Percentiles rank a stretch among this genome's conserved stretches.
These are phyloP conservation scores for Yamadazyma atlantica DNA, from an alignment of 1,139 yeast genomes.

Conservation along the genomic window DNA sequence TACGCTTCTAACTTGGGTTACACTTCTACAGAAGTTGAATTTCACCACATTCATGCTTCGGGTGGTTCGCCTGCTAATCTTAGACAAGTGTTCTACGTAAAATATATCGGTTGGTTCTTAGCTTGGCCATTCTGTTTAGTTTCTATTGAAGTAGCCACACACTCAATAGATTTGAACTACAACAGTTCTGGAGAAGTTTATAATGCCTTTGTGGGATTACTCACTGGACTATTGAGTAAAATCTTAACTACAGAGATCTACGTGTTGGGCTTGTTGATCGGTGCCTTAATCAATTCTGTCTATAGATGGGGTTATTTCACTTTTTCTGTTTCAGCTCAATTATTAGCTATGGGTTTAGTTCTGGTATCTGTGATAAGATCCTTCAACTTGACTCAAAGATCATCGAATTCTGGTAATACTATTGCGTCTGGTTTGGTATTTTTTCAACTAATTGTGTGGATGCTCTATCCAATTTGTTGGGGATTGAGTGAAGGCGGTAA, in stretches of 20 bases:
- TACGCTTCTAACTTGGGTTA: slow-evolving; percentile 70
- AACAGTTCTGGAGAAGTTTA: slow-evolving; percentile 21
- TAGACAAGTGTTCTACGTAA: slow-evolving; percentile 66
- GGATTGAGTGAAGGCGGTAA: slow-evolving; percentile 70
- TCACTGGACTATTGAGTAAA: slow-evolving; percentile 28
- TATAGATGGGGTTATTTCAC: slow-evolving; percentile 70
- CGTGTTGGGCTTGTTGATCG: slow-evolving; percentile 56
- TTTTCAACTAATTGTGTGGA: slow-evolving; percentile 36
- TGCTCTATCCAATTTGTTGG: slow-evolving; percentile 60
- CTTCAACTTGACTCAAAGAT: slow-evolving; percentile 2
- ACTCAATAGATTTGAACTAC: slow-evolving; percentile 24
- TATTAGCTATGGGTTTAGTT: slow-evolving; percentile 37
- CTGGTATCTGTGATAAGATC: slow-evolving; percentile 15
- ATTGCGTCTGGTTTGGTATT: slow-evolving; percentile 29
- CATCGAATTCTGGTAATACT: slow-evolving; percentile 10
- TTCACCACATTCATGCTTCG: slow-evolving; percentile 47
- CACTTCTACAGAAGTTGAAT: slow-evolving; percentile 54
- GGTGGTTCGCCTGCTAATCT: slow-evolving; percentile 29
- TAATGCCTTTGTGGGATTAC: slow-evolving; percentile 22
- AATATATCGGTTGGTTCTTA: slow-evolving; percentile 68
- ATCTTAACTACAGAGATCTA: slow-evolving; percentile 48
- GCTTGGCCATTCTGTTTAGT: slow-evolving; percentile 56
- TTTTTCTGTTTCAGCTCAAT: slow-evolving; percentile 35
- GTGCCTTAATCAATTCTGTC: slow-evolving; percentile 51
- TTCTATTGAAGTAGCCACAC: slow-evolving; percentile 47